Evolutionary conservation across 2,329 filamentous ascomycete genomes (phyloP).

Genomic region (Colletotrichum spinosum): DNA sequence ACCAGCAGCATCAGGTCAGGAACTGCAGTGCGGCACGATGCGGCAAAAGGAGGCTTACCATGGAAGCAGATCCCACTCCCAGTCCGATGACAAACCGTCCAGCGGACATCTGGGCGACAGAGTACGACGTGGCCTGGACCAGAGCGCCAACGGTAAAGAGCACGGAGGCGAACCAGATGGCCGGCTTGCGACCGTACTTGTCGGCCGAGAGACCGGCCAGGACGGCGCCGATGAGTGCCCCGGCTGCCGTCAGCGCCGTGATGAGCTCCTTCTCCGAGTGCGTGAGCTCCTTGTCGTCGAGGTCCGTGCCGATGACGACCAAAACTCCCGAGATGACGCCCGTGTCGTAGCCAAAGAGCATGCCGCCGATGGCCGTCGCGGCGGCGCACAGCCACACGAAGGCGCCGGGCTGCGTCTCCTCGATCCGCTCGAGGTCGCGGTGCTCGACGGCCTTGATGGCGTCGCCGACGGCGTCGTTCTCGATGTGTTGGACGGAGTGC

Average conservation of each 20-base stretch:
- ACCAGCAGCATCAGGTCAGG: background rate
- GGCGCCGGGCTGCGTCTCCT: conserved; percentile 41
- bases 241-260: conserved; percentile 40
- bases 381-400: conserved; percentile 44
- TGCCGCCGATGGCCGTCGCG: conserved; percentile 43
- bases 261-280: conserved; percentile 54
- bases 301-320: conserved; percentile 53
- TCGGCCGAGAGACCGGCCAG: conserved; percentile 41
- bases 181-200: conserved; percentile 39
- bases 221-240: conserved; percentile 40
- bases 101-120: conserved; percentile 40
- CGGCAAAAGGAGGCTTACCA: conserved; percentile 45
- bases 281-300: conserved; percentile 63
- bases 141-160: conserved; percentile 41
- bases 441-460: conserved; percentile 22
- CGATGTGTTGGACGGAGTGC: conserved; percentile 13
- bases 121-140: conserved; percentile 38
- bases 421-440: conserved; percentile 37
- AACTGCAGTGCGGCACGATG: rapidly evolving
- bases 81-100: conserved; percentile 47
- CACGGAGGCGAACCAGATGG: conserved; percentile 27
- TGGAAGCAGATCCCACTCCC: conserved; percentile 54
- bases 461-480: conserved; percentile 6
- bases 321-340: conserved; percentile 61
- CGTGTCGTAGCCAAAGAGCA: conserved; percentile 56